Percentiles rank a stretch among this genome's conserved stretches.
Evolutionary conservation across 371 early-diverging fungal genomes (phyloP).

Genomic region (Blakeslea trispora): DNA sequence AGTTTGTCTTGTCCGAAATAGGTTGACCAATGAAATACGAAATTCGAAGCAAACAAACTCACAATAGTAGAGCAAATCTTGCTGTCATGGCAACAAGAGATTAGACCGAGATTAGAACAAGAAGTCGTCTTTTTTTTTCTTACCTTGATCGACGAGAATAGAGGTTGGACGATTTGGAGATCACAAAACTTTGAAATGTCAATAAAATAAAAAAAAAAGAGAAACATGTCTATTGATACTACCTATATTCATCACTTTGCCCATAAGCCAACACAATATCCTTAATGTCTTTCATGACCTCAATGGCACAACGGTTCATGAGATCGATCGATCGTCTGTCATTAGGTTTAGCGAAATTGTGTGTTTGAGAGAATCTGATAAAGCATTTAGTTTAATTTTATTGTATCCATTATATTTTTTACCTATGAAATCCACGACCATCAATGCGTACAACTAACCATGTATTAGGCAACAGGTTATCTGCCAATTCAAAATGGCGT

Average conservation of each 20-base stretch:
- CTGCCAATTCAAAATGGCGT: slow-evolving; percentile 81
- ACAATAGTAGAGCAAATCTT: slow-evolving; percentile 88
- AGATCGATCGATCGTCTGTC: slow-evolving; percentile 83
- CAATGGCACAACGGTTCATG: slow-evolving; percentile 82
- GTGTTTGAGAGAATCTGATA: slow-evolving; percentile 76
- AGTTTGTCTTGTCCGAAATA: slow-evolving; percentile 70
- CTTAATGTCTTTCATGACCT: slow-evolving; percentile 76
- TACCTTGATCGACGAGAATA: slow-evolving; percentile 80
- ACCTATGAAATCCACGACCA: slow-evolving; percentile 91
- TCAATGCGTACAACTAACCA: slow-evolving; percentile 93
- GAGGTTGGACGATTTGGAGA: slow-evolving; percentile 64
- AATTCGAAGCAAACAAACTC: slow-evolving; percentile 85
- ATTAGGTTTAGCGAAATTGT: slow-evolving; percentile 91
- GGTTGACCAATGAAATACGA: slow-evolving; percentile 79
- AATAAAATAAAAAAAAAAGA: too few species aligned
- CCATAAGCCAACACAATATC: slow-evolving; percentile 92
- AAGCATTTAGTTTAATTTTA: too few species aligned
- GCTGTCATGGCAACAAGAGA: too few species aligned
- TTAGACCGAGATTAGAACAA: too few species aligned
- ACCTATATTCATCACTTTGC: slow-evolving; percentile 93
- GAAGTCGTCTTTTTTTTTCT: not conserved
- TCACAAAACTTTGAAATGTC: slow-evolving; percentile 63
- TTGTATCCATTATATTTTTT: too few species aligned
- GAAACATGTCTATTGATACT: slow-evolving; percentile 11
- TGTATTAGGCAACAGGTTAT: slow-evolving; percentile 77